Base-by-base conservation (phyloP, 164 flowering plant species). In the Macadamia tetraphylla region DNA sequence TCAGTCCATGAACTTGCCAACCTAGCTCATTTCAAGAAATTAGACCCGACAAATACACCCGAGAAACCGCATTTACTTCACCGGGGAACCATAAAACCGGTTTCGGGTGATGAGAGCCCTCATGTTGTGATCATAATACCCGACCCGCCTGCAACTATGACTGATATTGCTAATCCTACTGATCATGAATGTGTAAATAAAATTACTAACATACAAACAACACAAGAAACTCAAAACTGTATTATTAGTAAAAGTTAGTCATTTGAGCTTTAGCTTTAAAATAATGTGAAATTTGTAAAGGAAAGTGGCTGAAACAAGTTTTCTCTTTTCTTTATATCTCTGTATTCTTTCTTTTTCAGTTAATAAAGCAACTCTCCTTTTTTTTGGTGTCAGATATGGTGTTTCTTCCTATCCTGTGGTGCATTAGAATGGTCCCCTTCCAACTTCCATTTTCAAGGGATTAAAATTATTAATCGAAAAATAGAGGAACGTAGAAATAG, bases 1-100 rank as follows among this genome's bases (percentile, higher is more conserved):
- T 68, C 85, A 0, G 84, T 86, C 29, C 70, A 74, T 35, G 87
- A 86, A 35, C 92, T 91, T 6, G 85, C 86, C 0, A 66, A 75
- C 7, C n/a, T 68, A 40, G 84, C 85, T 6, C 29, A 66, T 9
- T 85, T 85, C 71, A 71, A 81, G 76, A 70, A 7, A 3, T 32
- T 71, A 4, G 74, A 77, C 10, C 18, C 63, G 1, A 73, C 64
- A 1, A 14, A 58, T 17, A 57, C 67, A 40, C 75, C 71, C 0
- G 75, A 73, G 60, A 73, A 67, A 49, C 67, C 75, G 2, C 58
- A 72, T 15, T 18, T 72, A 35, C 67, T 67, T 63, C 68, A 59
- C 52, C 68, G 68, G n/a, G 75, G 64, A 68, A 51, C 68, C 6
- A 44, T 69, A 23, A 55, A 68, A 18, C 67, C 70, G 1, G 8